A percentile compares a stretch with the other conserved stretches of the same genome.
phyloP scores from a whole-genome alignment of 2,329 filamentous ascomycete genomes.

The Cercospora sp. region DNA sequence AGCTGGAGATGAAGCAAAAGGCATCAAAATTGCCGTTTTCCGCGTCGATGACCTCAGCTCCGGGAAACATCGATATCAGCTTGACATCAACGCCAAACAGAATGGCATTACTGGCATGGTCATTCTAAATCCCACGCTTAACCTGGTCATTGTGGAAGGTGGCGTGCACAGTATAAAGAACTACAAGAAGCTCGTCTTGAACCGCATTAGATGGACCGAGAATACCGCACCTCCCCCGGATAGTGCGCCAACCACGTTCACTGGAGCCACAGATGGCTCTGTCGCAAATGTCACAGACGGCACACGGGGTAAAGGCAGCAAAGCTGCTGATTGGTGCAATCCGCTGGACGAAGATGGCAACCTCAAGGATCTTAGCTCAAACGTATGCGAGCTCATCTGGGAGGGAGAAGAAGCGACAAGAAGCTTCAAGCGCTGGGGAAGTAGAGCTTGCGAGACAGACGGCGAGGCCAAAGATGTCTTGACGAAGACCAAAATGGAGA shows the following conservation, averaged over 20 bases:
- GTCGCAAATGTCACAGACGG: slow-evolving; percentile 23
- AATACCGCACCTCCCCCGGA: slow-evolving; percentile 66
- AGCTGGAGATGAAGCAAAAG: slow-evolving; percentile 82
- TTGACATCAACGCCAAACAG: slow-evolving; percentile 89
- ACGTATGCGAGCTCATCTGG: slow-evolving; percentile 82
- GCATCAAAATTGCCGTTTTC: slow-evolving; percentile 84
- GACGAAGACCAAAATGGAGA: slow-evolving; percentile 83
- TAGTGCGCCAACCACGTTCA: slow-evolving; percentile 35
- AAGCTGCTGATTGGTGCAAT: slow-evolving; percentile 70
- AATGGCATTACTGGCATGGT: slow-evolving; percentile 84
- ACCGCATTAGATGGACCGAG: slow-evolving; percentile 93
- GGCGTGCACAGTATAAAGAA: slow-evolving; percentile 78
- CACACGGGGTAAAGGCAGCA: slow-evolving; percentile 51
- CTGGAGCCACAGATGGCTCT: slow-evolving; percentile 28
- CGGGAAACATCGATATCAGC: slow-evolving; percentile 87
- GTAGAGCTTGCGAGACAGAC: slow-evolving; percentile 90
- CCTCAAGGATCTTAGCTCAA: slow-evolving; percentile 77
- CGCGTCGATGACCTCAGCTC: slow-evolving; percentile 87
- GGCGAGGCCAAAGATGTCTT: slow-evolving; percentile 80
- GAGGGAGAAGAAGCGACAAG: slow-evolving; percentile 83
- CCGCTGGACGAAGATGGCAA: slow-evolving; percentile 75
- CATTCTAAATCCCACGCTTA: slow-evolving; percentile 85
- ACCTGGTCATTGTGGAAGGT: slow-evolving; percentile 87
- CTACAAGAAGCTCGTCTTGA: slow-evolving; percentile 90
- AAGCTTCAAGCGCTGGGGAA: slow-evolving; percentile 83